Percentiles rank a stretch among this genome's conserved stretches.
Evolutionary conservation across 73 alveolate genomes (phyloP).

Genomic region (Uronychia binucleata): DNA sequence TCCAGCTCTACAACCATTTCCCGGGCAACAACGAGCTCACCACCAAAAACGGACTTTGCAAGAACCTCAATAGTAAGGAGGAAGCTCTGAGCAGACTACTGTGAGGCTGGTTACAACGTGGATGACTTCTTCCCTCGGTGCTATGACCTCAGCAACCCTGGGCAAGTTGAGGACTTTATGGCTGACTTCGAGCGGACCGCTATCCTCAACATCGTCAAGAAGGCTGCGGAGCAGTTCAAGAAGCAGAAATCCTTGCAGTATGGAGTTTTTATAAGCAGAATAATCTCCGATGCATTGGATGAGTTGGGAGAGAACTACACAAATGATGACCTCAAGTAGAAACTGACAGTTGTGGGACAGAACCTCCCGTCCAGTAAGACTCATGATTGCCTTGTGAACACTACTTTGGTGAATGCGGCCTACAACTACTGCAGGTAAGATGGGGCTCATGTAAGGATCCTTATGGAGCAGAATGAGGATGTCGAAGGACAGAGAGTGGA

Average conservation of each 20-base stretch:
- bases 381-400: too few species aligned
- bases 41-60: slow-evolving; percentile 63
- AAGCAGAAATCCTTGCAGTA: slow-evolving; percentile 21
- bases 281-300: neutral
- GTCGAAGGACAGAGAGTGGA: slow-evolving; percentile 1
- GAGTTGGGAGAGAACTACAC: neutral
- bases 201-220: slow-evolving; percentile 54
- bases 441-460: neutral
- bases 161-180: slow-evolving; percentile 60
- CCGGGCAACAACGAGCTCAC: slow-evolving; percentile 76
- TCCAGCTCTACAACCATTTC: slow-evolving; percentile 74
- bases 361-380: slow-evolving; percentile 12
- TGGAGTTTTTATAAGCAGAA: neutral
- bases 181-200: slow-evolving; percentile 74
- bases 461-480: slow-evolving; percentile 27
- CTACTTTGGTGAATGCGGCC: slow-evolving; percentile 11
- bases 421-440: slow-evolving; percentile 11
- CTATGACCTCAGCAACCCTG: slow-evolving; percentile 73
- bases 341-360: slow-evolving; percentile 8
- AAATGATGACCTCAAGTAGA: slow-evolving; percentile 24
- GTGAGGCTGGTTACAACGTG: slow-evolving; percentile 20
- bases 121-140: slow-evolving; percentile 73
- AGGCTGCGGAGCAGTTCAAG: slow-evolving; percentile 38
- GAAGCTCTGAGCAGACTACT: slow-evolving; percentile 28
- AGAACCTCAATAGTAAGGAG: slow-evolving; percentile 50